Evolutionary conservation across 2,329 filamentous ascomycete species (phyloP).

Genomic region (Colletotrichum coccodes): DNA sequence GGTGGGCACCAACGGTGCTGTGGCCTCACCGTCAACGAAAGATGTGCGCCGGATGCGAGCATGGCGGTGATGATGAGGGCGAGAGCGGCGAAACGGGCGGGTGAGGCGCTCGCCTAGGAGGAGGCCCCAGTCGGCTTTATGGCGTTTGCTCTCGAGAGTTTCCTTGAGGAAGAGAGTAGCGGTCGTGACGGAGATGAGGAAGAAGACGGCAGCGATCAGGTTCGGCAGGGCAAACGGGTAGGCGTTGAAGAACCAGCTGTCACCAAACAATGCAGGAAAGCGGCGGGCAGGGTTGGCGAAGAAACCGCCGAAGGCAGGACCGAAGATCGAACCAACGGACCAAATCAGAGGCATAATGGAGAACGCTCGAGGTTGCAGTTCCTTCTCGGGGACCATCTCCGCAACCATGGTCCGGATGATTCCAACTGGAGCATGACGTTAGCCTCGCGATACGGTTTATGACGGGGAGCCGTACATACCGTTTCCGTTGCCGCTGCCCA

Average conservation of each 20-base stretch:
- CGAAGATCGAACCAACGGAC: constrained; percentile 88
- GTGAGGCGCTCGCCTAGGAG: constrained; percentile 75
- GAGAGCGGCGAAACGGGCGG: constrained; percentile 42
- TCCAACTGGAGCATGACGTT: constrained; percentile 65
- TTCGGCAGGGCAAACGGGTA: constrained; percentile 91
- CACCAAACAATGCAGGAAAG: constrained; percentile 76
- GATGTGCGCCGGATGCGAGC: constrained; percentile 52
- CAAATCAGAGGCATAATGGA: constrained; percentile 93
- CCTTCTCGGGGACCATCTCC: constrained; percentile 88
- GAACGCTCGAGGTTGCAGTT: constrained; percentile 89
- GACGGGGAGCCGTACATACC: constrained; percentile 51
- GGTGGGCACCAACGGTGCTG: constrained; percentile 62
- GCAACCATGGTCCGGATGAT: constrained; percentile 94
- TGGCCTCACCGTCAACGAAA: constrained; percentile 66
- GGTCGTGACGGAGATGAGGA: constrained; percentile 78
- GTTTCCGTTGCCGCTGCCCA: constrained; percentile 89
- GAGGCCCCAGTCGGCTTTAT: constrained; percentile 79
- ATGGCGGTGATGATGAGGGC: constrained; percentile 37
- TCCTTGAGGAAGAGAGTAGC: constrained; percentile 87
- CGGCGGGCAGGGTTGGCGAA: constrained; percentile 84
- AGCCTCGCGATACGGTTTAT: background rate
- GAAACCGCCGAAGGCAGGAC: constrained; percentile 87
- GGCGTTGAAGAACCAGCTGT: constrained; percentile 72
- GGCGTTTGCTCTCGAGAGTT: constrained; percentile 78
- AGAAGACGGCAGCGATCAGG: constrained; percentile 79